Conservation (phyloP, 805 yeast species). For the Candida xiaguanensis region DNA sequence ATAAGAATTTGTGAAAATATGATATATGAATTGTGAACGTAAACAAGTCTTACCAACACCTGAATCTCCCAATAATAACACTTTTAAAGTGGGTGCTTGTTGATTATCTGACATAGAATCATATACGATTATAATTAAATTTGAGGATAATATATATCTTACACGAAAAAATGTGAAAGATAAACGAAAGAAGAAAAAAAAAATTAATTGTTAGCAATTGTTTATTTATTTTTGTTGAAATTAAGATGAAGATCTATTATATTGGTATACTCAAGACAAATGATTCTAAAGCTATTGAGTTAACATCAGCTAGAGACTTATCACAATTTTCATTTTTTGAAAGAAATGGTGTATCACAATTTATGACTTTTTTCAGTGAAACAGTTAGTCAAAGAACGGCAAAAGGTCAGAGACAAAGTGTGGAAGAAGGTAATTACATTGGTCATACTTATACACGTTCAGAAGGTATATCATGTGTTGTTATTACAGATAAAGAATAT, state of each 20-base stretch:
- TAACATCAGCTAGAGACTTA: constrained; percentile 77
- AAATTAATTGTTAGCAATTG: neutral
- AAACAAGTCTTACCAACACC: constrained; percentile 60
- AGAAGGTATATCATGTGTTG: constrained; percentile 89
- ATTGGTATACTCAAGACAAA: constrained; percentile 76
- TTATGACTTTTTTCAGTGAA: constrained; percentile 89
- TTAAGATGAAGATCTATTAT: constrained; percentile 83
- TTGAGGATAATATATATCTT: no score
- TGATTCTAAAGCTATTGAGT: constrained; percentile 59
- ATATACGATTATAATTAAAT: no score
- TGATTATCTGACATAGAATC: constrained; percentile 3
- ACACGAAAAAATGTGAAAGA: neutral
- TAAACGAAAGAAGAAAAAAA: neutral
- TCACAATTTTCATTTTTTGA: constrained; percentile 88
- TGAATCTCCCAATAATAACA: constrained; percentile 55
- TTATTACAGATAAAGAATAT: constrained; percentile 91
- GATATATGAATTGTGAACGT: constrained; percentile 53
- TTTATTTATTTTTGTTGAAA: no score
- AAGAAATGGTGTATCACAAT: constrained; percentile 75
- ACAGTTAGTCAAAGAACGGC: constrained; percentile 87
- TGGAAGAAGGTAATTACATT: constrained; percentile 85
- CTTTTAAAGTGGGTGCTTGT: constrained; percentile 35
- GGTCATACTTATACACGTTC: constrained; percentile 89
- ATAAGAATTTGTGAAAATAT: constrained; percentile 51
- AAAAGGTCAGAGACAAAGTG: constrained; percentile 88